Evolutionary conservation across 2,329 filamentous ascomycete genomes (phyloP).

Genomic region (Colletotrichum filicis): DNA sequence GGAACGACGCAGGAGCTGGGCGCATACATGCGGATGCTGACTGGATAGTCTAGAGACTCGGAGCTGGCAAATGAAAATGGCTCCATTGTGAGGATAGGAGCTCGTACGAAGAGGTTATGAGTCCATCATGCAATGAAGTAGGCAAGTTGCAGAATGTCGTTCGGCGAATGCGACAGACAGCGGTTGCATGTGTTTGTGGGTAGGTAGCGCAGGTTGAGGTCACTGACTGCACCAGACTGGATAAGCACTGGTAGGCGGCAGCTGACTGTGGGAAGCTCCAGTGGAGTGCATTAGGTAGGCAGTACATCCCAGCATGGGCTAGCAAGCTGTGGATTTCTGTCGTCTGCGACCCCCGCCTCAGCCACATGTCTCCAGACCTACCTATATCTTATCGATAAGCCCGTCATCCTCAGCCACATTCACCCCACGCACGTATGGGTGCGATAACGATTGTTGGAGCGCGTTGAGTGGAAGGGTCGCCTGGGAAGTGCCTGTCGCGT

Average conservation of each 20-base stretch:
- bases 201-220: slow-evolving; percentile 3
- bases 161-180: slow-evolving; percentile 2
- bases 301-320: neutral
- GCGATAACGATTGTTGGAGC: slow-evolving; percentile 2
- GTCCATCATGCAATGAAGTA: slow-evolving; percentile 13
- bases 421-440: neutral
- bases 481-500: slow-evolving; percentile 30
- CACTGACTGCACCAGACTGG: neutral
- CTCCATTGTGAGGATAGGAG: slow-evolving; percentile 72
- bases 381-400: slow-evolving; percentile 22
- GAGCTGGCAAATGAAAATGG: slow-evolving; percentile 96
- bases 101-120: slow-evolving; percentile 4
- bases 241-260: slow-evolving; percentile 7
- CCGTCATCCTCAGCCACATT: slow-evolving; percentile 1
- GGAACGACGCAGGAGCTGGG: neutral
- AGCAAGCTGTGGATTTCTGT: neutral
- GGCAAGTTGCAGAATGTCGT: neutral
- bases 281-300: neutral
- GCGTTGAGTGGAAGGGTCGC: slow-evolving; percentile 30
- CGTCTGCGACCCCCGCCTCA: slow-evolving; percentile 7
- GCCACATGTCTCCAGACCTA: neutral
- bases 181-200: neutral
- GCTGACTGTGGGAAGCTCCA: slow-evolving; percentile 18
- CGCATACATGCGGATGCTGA: slow-evolving; percentile 72
- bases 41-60: slow-evolving; percentile 80